A percentile compares a stretch with the other conserved stretches of the same genome.
Evolutionary conservation across 306 rosid genomes (phyloP).

Genomic region (Trifolium fragiferum): DNA sequence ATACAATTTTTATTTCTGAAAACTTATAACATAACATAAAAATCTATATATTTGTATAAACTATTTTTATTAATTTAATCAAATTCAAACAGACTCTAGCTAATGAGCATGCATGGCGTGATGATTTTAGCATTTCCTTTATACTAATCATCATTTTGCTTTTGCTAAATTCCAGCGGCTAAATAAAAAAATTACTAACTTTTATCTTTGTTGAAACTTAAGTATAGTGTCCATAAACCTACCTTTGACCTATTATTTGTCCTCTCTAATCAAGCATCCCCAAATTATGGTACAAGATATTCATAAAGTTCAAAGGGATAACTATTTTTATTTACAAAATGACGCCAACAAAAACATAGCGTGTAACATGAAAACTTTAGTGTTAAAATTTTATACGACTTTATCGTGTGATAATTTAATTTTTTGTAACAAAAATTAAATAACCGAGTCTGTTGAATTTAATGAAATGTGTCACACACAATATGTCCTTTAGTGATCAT

Average conservation of each 20-base stretch:
- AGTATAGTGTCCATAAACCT: conserved; percentile 44
- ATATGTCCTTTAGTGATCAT: background rate
- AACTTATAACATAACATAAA: no score
- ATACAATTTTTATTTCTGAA: no score
- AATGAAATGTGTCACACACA: background rate
- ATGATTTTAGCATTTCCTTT: background rate
- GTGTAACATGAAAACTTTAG: background rate
- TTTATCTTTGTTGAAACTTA: conserved; percentile 32
- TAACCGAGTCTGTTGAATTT: background rate
- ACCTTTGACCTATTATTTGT: conserved; percentile 51
- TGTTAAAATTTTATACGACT: background rate
- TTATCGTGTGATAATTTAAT: background rate
- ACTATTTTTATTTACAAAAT: conserved; percentile 33
- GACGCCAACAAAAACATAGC: conserved; percentile 28
- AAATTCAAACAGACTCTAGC: no score
- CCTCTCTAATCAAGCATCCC: conserved; percentile 42
- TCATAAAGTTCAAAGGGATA: conserved; percentile 29
- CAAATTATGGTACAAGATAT: conserved; percentile 37
- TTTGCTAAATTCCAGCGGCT: background rate
- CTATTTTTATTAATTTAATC: no score
- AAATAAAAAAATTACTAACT: background rate
- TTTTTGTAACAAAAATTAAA: background rate
- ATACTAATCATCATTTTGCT: background rate
- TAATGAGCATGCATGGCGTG: no score
- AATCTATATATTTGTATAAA: no score